phyloP scores from a whole-genome alignment of 106 monocot species.

The Dioscorea dumetorum region DNA sequence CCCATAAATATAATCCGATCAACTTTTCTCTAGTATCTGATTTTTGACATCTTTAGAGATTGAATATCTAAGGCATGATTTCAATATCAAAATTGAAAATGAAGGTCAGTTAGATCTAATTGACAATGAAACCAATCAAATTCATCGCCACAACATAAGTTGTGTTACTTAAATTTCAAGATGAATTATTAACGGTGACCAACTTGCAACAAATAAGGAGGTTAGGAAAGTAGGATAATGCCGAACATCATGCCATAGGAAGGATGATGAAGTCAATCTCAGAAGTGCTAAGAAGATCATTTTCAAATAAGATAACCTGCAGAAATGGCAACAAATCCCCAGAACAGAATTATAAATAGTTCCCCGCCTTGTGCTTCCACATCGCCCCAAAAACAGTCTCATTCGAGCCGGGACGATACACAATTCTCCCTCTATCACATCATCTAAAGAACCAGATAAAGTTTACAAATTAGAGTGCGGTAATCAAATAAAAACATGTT shows the following conservation, averaged over 20 bases:
- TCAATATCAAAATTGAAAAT: background rate
- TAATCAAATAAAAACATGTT: background rate
- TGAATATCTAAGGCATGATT: background rate
- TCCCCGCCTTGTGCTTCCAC: constrained; percentile 40
- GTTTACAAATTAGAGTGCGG: too few species aligned
- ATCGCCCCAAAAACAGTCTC: constrained; percentile 18
- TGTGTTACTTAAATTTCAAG: background rate
- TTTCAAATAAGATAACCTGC: constrained; percentile 29
- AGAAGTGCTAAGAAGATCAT: background rate
- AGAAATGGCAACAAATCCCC: constrained; percentile 72
- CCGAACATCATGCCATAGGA: background rate
- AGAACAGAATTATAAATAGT: constrained; percentile 43
- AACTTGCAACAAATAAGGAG: background rate
- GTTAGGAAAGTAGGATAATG: background rate
- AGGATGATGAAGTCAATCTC: background rate
- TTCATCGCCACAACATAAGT: background rate
- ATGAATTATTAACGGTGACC: background rate
- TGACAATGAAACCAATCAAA: background rate
- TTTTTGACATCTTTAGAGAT: background rate
- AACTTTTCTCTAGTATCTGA: background rate
- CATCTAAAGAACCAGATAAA: constrained; percentile 1
- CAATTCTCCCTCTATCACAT: background rate
- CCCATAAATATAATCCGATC: background rate
- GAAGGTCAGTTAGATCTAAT: background rate
- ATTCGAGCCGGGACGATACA: background rate